Conservation (phyloP, 2,329 filamentous ascomycete genomes). For the Neopestalotiopsis clavispora region DNA sequence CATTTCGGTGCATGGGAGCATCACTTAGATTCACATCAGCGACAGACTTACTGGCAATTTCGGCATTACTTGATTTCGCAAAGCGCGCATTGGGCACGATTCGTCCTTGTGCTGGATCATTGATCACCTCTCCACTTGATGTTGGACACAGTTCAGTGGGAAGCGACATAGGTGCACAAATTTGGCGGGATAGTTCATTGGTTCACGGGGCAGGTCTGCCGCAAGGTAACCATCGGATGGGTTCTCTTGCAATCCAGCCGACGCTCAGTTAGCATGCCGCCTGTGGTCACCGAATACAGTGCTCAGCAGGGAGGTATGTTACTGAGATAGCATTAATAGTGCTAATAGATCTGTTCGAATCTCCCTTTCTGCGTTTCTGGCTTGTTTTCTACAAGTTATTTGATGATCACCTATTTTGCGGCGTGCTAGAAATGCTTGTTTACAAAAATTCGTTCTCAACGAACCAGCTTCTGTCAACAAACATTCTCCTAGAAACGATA, state of each 20-base stretch:
- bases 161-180: not conserved
- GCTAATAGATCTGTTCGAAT: conserved; percentile 11
- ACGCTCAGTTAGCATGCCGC: not conserved
- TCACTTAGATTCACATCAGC: conserved; percentile 4
- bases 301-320: not conserved
- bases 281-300: not conserved
- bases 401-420: too few relatives aligned
- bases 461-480: too few relatives aligned
- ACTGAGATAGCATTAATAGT: conserved; percentile 11
- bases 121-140: too few relatives aligned
- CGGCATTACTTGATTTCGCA: not conserved
- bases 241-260: not conserved
- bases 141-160: too few relatives aligned
- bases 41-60: not conserved
- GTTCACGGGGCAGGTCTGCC: not conserved
- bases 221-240: not conserved
- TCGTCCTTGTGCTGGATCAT: not conserved
- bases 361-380: not conserved
- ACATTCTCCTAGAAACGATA: too few relatives aligned
- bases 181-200: not conserved
- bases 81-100: not conserved
- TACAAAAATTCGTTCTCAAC: too few relatives aligned
- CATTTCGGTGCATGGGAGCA: not conserved
- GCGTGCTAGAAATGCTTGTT: too few relatives aligned
- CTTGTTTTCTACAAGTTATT: not conserved